These are phyloP conservation scores for Hyparrhenia diplandra DNA, from an alignment of 176 grass and related monocot genomes.

Conservation along the genomic window DNA sequence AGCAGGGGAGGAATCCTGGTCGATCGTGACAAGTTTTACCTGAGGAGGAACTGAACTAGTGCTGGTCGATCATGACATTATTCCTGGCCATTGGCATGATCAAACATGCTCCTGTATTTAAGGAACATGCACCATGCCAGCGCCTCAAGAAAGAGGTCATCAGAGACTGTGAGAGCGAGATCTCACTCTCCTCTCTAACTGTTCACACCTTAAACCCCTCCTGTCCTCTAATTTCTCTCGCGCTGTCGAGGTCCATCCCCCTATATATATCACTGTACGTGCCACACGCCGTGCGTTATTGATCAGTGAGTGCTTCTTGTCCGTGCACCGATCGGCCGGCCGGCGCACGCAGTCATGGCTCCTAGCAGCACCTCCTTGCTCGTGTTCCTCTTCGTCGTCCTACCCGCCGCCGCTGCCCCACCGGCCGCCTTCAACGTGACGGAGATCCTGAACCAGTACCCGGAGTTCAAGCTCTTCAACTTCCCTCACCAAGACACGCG, in stretches of 20 bases:
- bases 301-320: not conserved
- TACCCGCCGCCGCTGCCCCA: not conserved
- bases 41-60: not conserved
- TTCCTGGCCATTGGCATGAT: not conserved
- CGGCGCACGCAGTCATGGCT: constrained; percentile 33
- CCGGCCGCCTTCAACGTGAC: constrained; percentile 49
- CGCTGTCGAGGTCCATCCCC: not conserved
- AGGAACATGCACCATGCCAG: not conserved
- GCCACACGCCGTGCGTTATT: not conserved
- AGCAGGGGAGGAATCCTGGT: too few relatives aligned
- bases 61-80: not conserved
- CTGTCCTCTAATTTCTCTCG: not conserved
- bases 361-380: constrained; percentile 16
- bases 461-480: constrained; percentile 56
- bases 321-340: not conserved
- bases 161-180: constrained; percentile 11
- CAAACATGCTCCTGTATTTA: not conserved
- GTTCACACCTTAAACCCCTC: not conserved
- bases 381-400: constrained; percentile 31
- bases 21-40: too few relatives aligned
- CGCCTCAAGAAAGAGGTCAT: constrained; percentile 20
- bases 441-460: constrained; percentile 39
- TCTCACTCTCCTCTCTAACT: not conserved
- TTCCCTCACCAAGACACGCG: constrained; percentile 38
- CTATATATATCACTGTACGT: not conserved